Evolutionary conservation across 108 stramenopile species (phyloP).

Genomic region (Heterococcus sp.): DNA sequence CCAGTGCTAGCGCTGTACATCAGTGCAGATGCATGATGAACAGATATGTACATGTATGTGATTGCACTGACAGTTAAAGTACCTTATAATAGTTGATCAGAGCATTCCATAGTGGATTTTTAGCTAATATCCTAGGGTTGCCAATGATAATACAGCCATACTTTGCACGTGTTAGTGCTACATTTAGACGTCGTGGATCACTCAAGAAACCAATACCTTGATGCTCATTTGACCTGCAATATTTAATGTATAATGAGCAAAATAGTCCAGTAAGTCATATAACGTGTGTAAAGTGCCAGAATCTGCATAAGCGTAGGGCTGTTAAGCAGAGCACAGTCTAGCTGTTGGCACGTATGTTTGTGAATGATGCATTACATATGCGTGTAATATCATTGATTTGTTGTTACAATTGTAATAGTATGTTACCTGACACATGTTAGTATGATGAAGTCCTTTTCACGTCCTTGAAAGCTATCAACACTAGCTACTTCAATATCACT

Average conservation of each 20-base stretch:
- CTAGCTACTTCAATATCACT: constrained; percentile 91
- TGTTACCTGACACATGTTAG: constrained; percentile 82
- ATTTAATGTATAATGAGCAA: background rate
- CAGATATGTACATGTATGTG: no score
- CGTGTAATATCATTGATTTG: no score
- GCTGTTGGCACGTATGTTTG: no score
- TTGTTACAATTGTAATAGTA: no score
- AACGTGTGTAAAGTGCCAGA: no score
- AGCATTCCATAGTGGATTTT: constrained; percentile 92
- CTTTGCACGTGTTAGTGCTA: constrained; percentile 92
- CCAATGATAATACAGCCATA: constrained; percentile 87
- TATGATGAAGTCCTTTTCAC: constrained; percentile 96
- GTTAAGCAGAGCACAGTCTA: no score
- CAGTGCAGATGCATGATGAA: no score
- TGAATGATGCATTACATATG: no score
- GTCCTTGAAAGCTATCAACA: constrained; percentile 98
- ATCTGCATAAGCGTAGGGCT: no score
- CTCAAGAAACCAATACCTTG: constrained; percentile 96
- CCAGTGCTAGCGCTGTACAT: background rate
- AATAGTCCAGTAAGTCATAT: no score
- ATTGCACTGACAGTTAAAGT: background rate
- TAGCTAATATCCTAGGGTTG: constrained; percentile 90
- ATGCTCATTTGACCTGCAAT: constrained; percentile 83
- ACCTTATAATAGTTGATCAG: constrained; percentile 78
- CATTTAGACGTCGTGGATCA: constrained; percentile 97